Evolutionary conservation across 2,329 filamentous ascomycete species (phyloP).

Genomic region (Mollisiaceae sp.): DNA sequence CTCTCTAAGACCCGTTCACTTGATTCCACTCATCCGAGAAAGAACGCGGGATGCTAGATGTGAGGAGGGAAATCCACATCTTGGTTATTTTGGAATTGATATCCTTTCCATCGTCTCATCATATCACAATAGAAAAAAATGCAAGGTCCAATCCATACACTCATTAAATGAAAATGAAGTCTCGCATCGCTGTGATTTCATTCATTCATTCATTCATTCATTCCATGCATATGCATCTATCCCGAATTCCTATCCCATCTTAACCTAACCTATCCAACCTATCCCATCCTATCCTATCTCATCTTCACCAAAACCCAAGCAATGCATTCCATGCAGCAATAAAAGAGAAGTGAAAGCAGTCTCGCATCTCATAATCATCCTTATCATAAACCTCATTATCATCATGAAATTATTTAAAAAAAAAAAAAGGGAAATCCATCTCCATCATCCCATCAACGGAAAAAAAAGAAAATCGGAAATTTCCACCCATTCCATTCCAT

Average conservation of each 20-base stretch:
- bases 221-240: conserved; percentile 4
- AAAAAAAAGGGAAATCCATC: neutral
- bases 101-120: too few relatives aligned
- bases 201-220: neutral
- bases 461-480: neutral
- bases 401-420: neutral
- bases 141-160: too few relatives aligned
- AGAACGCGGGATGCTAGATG: too few relatives aligned
- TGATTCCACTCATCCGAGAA: too few relatives aligned
- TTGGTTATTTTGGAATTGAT: too few relatives aligned
- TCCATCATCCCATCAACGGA: too few relatives aligned
- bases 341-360: neutral
- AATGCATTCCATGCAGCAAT: neutral
- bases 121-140: too few relatives aligned
- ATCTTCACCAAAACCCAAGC: neutral
- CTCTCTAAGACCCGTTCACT: too few relatives aligned
- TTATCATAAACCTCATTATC: neutral
- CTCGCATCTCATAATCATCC: neutral
- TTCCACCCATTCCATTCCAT: neutral
- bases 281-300: neutral
- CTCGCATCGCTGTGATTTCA: too few relatives aligned
- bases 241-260: neutral
- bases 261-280: too few relatives aligned
- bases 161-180: too few relatives aligned
- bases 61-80: too few relatives aligned